Base-by-base conservation (phyloP, 495 filamentous ascomycete genomes). In the Aspergillus hancockii region DNA sequence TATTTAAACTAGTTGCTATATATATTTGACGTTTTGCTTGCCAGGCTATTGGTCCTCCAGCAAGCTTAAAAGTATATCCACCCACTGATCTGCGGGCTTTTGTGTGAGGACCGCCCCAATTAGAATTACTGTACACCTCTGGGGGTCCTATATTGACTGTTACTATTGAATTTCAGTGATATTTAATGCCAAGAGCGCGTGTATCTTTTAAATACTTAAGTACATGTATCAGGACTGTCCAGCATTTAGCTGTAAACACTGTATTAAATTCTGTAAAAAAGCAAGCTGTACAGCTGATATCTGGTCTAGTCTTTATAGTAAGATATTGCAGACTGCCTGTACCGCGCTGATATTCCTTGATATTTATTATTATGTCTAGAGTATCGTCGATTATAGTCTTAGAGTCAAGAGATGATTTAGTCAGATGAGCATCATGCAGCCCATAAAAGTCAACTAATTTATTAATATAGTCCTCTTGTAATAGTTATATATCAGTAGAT, bases 1-100 rank as follows among this genome's bases (percentile, higher is more conserved):
- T 18, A 23, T 49, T 49, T 18, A 18, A 49, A 23, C 45, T 49
- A 49, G 45, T 49, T 22, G 45, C 45, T 22, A 49, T 18, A 49
- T 18, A 49, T 49, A 18, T 49, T 49, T 49, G 45, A 22, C 45
- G 45, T 22, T 49, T 49, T 22, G 45, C 45, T 22, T 49, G 45
- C 45, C 45, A 49, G 14, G 45, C 45, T 22, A 49, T 49, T 9
- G 45, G 45, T 49, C 45, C 45, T 49, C 16, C 45, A 12, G 45
- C 45, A 49, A 49, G 45, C 19, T 49, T 49, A 18, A 49, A 49
- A 22, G 23, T 18, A 21, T 49, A 22, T 49, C 45, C 45, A 49
- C 45, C 45, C 45, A 49, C 45, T 49, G 45, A 49, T 49, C n/a
- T 49, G 45, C 45, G 45, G 45, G 45, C 45, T 49, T 49, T 49